Evolutionary conservation across 2,329 filamentous ascomycete genomes (phyloP), one percentile per base, ranked within the genome.

Genomic region (Blastomyces silverae): DNA sequence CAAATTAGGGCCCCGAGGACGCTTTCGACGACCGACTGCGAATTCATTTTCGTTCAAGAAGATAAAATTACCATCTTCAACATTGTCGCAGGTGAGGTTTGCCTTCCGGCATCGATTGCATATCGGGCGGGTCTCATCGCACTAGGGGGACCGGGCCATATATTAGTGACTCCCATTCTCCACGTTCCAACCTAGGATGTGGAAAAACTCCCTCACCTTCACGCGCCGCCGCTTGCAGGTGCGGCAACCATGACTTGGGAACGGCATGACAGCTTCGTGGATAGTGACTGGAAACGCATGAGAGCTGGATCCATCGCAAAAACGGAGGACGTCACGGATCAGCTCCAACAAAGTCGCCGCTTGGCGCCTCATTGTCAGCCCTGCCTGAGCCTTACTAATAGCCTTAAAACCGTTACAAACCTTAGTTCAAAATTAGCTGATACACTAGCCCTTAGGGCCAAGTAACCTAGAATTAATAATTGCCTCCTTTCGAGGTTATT

Each of bases 31-130:
- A 50, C 58, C 58, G 44, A 61, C 25, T 37, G 7, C 58, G 28
- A 61, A 61, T 22, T 61, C 58, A 3, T 61, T 61, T 37, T 61
- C 58, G 25, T 50, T 61, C 44, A 61, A 42, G 31, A 61, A 61
- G 25, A 61, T 61, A 50, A 61, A 61, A 10, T 50, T 48, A 17
- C 42, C 15, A 34, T 37, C 15, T 61, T 50, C 58, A 50, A 48
- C 58, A 17, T 61, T 34, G 7, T 61, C 42, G 28, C 58, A 61
- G 50, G 42, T 50, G 25, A 61, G 44, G 8, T 61, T 31, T 34
- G 58, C 42, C 44, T 61, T 61, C 11, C 44, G 58, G 20, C 58
- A 61, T 37, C 58, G 58, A 50, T 50, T 50, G n/a, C 58, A 61
- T 13, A 50, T 22, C 31, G 58, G 58, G 25, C 58, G 58, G 25